Evolutionary conservation across 352 stramenopile genomes (phyloP), one percentile per base, ranked within the genome.

Genomic region (Pythium monospermum): DNA sequence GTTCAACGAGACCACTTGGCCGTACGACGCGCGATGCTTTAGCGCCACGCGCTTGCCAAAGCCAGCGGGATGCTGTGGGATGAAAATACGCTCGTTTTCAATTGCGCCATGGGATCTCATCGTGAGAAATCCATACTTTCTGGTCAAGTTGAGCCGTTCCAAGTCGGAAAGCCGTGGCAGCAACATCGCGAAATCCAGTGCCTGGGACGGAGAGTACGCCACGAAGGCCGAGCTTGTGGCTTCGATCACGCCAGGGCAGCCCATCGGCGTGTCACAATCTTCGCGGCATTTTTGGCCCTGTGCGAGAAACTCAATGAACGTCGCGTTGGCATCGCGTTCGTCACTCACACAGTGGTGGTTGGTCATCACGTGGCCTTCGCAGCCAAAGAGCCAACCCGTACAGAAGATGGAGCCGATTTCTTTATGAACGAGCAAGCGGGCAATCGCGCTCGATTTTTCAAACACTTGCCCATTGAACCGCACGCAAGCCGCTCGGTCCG

Each of bases 321-420:
- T 64, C 23, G 63, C 39, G 10, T 58, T 53, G 23, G 71, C 71
- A 6, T 77, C 64, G n/a, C 28, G 49, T 1, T 59, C 27, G 16
- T 52, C 49, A 6, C 46, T 40, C 21, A 85, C 69, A 32, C 74
- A 85, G 58, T 85, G 74, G 55, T 72, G 53, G 45, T 77, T 83
- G 2, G 74, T 83, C n/a, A 85, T 32, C 6, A 85, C 31, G 55
- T 85, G 71, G 16, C 71, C 71, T 15, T 77, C 67, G 45, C 69
- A 83, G 10, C 74, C 74, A 5, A 83, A 28, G 6, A 85, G 36
- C 57, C 66, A 85, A 3, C 71, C 74, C 3, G 74, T 80, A 54
- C 74, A 85, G 28, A 73, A 77, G 47, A 75, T 57, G 12, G 59
- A 63, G 25, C 67, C 66, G 10, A 36, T 21, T 2, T 18, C 22